Conservation (phyloP, 2,329 filamentous ascomycete species). For the Epichloe gansuensis region DNA sequence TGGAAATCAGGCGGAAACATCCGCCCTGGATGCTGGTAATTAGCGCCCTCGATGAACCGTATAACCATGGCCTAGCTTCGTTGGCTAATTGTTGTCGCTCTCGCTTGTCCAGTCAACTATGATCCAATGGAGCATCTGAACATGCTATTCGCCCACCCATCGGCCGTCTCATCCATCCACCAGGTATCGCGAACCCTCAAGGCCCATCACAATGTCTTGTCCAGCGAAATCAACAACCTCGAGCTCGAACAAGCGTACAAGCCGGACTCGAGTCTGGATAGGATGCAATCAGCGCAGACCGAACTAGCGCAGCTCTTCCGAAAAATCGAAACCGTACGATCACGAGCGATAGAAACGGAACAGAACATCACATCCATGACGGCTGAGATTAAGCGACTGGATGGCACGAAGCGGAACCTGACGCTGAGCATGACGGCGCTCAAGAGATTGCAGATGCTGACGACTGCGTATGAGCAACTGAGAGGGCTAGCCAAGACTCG, state of each 20-base stretch:
- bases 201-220: constrained; percentile 69
- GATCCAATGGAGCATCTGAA: constrained; percentile 90
- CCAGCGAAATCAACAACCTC: constrained; percentile 61
- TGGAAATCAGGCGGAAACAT: constrained; percentile 21
- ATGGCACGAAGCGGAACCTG: constrained; percentile 92
- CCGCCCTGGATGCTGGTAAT: constrained; percentile 36
- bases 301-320: constrained; percentile 84
- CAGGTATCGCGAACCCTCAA: constrained; percentile 63
- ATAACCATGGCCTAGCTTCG: not conserved
- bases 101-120: constrained; percentile 51
- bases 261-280: constrained; percentile 75
- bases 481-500: constrained; percentile 69
- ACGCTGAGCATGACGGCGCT: constrained; percentile 96
- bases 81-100: not conserved
- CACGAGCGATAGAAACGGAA: constrained; percentile 82
- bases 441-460: constrained; percentile 96
- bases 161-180: constrained; percentile 65
- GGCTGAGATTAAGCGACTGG: constrained; percentile 92
- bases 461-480: constrained; percentile 96
- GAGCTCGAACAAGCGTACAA: constrained; percentile 71
- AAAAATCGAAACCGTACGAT: constrained; percentile 88
- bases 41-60: constrained; percentile 8
- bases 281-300: constrained; percentile 81
- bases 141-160: constrained; percentile 81
- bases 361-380: constrained; percentile 97